Base-by-base conservation (phyloP, 306 rosid species). In the Lathyrus sativus region DNA sequence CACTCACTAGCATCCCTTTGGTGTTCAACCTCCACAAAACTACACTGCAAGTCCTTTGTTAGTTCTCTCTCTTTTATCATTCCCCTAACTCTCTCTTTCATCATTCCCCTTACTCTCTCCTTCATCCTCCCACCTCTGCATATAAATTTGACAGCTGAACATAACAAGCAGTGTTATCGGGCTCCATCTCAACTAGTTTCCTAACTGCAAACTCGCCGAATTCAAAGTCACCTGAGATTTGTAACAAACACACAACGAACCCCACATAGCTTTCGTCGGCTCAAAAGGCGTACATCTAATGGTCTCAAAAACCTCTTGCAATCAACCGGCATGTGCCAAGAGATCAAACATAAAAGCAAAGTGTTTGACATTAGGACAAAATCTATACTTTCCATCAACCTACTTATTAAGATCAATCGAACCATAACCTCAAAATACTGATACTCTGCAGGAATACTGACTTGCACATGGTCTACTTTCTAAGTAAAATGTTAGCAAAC, bases 311-410 rank as follows among this genome's bases (percentile, higher is more conserved):
- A 92, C 88, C 54, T 83, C 95, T 37, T 73, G 68, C 42, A 80
- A 48, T 33, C 15, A 45, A 11, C 96, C 95, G 1, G 81, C 82
- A 67, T 90, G 95, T 4, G 89, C 86, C 22, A 85, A 71, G 49
- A 87, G 78, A 18, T 92, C 95, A 48, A 86, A 84, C 87, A 87
- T 83, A 72, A 92, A 92, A 12, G 95, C 87, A 80, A 83, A 84
- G 58, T 89, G 95, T 61, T 78, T 86, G 37, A 78, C 81, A 53
- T 53, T 74, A 0, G 92, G 80, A 12, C 18, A 15, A 80, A 87
- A 84, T 22, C 88, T 83, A 56, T 81, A 87, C 67, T 67, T 81
- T 8, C 86, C 84, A 77, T 50, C 33, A 29, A 77, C 22, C 87
- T 86, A 68, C 28, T 69, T 69, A n/a, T 62, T 6, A 55, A 92